These are phyloP conservation scores for Austroboletus eburneus DNA, from an alignment of 768 basidiomycete genomes.

Conservation along the genomic window DNA sequence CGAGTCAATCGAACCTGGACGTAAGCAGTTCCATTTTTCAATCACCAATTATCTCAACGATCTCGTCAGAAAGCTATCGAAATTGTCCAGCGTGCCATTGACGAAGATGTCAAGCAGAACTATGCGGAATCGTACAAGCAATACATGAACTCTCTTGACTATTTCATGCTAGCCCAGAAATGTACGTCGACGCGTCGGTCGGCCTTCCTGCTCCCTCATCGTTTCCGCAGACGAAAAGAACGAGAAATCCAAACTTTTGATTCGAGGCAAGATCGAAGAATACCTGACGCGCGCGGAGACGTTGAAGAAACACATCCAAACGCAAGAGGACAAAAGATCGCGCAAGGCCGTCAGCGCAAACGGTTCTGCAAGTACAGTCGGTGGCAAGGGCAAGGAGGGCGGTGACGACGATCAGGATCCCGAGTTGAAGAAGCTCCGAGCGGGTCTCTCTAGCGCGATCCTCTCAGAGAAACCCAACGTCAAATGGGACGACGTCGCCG, in stretches of 20 bases:
- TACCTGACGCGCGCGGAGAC: conserved; percentile 91
- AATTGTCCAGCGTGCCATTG: conserved; percentile 89
- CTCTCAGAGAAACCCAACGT: conserved; percentile 92
- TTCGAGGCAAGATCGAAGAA: conserved; percentile 84
- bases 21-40: conserved; percentile 28
- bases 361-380: conserved; percentile 38
- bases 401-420: conserved; percentile 80
- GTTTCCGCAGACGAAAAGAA: conserved; percentile 71
- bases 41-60: conserved; percentile 12
- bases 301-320: conserved; percentile 75
- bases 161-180: conserved; percentile 96
- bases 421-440: conserved; percentile 95
- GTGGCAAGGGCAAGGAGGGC: conserved; percentile 46
- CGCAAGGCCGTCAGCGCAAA: conserved; percentile 48
- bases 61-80: conserved; percentile 70
- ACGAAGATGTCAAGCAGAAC: conserved; percentile 88
- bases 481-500: conserved; percentile 98
- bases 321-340: conserved; percentile 54
- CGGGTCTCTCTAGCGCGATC: conserved; percentile 83
- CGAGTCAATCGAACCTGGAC: conserved; percentile 44
- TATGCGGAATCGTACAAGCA: conserved; percentile 93
- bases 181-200: conserved; percentile 42
- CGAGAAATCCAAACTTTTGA: conserved; percentile 82
- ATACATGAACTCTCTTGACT: conserved; percentile 94
- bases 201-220: not conserved